phyloP scores from a whole-genome alignment of 306 rosid genomes.

The Prunus persica region DNA sequence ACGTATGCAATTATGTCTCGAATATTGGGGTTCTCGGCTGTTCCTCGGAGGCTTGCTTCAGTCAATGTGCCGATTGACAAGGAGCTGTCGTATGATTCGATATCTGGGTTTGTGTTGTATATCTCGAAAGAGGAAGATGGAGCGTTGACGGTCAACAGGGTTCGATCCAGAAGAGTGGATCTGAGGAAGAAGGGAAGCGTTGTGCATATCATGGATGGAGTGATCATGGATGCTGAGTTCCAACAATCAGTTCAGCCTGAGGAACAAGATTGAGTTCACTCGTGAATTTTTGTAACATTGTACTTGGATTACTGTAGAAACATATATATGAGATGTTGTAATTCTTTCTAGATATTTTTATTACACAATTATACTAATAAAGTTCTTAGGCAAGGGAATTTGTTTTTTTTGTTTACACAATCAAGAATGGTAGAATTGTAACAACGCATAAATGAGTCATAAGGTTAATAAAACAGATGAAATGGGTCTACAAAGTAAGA shows the following conservation, averaged over 20 bases:
- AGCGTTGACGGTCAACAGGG: constrained; percentile 63
- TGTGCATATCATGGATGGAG: constrained; percentile 78
- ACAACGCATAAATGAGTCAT: no score
- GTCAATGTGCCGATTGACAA: constrained; percentile 36
- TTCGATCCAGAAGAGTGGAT: constrained; percentile 58
- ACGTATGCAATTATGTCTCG: constrained; percentile 65
- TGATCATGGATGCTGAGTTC: constrained; percentile 81
- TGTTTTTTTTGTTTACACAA: background rate
- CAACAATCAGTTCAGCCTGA: constrained; percentile 51
- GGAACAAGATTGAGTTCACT: constrained; percentile 24
- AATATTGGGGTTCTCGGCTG: constrained; percentile 69
- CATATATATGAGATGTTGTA: background rate
- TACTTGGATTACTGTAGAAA: no score
- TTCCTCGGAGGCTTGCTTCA: constrained; percentile 54
- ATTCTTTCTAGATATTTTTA: no score
- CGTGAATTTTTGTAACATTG: background rate
- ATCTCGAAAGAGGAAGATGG: constrained; percentile 57
- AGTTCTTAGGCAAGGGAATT: no score
- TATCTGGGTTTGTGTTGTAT: constrained; percentile 69
- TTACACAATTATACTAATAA: background rate
- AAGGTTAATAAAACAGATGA: background rate
- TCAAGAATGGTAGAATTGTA: background rate
- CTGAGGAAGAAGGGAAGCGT: constrained; percentile 47
- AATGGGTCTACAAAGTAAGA: background rate
- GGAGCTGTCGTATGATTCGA: constrained; percentile 54